Conservation (phyloP, 805 yeast genomes). For the Candida sphagnicola region DNA sequence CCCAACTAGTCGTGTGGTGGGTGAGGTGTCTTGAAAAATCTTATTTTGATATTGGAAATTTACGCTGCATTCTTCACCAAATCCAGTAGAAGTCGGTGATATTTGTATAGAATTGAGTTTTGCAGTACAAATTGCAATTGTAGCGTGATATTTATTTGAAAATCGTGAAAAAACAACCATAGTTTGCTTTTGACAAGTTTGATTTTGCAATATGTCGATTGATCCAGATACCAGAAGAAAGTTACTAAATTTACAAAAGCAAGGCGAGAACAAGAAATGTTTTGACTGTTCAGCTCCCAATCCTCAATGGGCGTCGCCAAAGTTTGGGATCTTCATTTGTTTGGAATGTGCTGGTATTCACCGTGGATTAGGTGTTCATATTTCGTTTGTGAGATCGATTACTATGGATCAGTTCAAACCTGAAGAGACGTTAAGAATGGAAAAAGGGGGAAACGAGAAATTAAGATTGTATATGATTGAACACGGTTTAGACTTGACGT, state of each 20-base stretch:
- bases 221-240: conserved; percentile 91
- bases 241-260: conserved; percentile 69
- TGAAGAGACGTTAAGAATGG: conserved; percentile 88
- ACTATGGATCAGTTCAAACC: conserved; percentile 99
- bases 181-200: background rate
- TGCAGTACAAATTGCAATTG: too few relatives aligned
- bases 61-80: too few relatives aligned
- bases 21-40: too few relatives aligned
- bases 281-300: conserved; percentile 93
- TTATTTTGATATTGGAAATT: too few relatives aligned
- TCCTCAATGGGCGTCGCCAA: conserved; percentile 99
- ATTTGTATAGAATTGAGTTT: too few relatives aligned
- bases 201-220: conserved; percentile 54
- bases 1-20: too few relatives aligned
- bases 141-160: too few relatives aligned
- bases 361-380: conserved; percentile 93
- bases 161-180: too few relatives aligned
- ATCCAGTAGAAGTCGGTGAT: too few relatives aligned
- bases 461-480: conserved; percentile 64
- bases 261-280: conserved; percentile 73
- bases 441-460: conserved; percentile 84
- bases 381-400: conserved; percentile 92
- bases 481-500: conserved; percentile 63
- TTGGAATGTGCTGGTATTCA: conserved; percentile 97
- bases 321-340: conserved; percentile 95